These are phyloP conservation scores for Phoenix roebelenii DNA, from an alignment of 176 grass and related monocot genomes.

Conservation along the genomic window DNA sequence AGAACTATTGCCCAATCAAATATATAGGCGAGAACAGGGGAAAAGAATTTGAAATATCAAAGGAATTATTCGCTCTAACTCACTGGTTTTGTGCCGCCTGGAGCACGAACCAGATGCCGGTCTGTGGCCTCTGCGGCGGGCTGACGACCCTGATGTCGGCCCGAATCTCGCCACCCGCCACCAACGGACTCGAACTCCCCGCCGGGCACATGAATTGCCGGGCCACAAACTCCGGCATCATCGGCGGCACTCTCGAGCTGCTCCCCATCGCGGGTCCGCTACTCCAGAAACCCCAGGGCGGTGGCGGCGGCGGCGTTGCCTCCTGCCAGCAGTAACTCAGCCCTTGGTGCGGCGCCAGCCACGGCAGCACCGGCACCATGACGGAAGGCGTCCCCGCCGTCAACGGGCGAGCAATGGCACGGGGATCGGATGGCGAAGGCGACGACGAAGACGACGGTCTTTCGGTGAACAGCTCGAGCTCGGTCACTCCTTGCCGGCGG, in stretches of 20 bases:
- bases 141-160: conserved; percentile 11
- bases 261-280: too few relatives aligned
- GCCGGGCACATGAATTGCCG: too few relatives aligned
- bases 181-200: background rate
- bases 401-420: too few relatives aligned
- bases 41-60: background rate
- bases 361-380: too few relatives aligned
- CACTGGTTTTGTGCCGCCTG: conserved; percentile 23
- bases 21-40: background rate
- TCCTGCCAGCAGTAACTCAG: too few relatives aligned
- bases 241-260: too few relatives aligned
- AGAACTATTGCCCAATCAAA: too few relatives aligned
- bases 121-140: conserved; percentile 20
- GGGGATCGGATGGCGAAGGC: background rate
- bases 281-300: background rate
- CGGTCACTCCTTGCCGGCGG: background rate
- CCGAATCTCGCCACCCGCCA: background rate
- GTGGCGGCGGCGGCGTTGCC: background rate
- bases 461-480: conserved; percentile 26
- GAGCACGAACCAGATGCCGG: conserved; percentile 33
- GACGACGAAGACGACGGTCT: conserved; percentile 11
- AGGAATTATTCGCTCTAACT: conserved; percentile 1
- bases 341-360: too few relatives aligned
- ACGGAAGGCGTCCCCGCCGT: too few relatives aligned
- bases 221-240: too few relatives aligned